These are phyloP conservation scores for Phymatotrichopsis omnivora DNA, from an alignment of 2,329 filamentous ascomycete species.

Conservation along the genomic window DNA sequence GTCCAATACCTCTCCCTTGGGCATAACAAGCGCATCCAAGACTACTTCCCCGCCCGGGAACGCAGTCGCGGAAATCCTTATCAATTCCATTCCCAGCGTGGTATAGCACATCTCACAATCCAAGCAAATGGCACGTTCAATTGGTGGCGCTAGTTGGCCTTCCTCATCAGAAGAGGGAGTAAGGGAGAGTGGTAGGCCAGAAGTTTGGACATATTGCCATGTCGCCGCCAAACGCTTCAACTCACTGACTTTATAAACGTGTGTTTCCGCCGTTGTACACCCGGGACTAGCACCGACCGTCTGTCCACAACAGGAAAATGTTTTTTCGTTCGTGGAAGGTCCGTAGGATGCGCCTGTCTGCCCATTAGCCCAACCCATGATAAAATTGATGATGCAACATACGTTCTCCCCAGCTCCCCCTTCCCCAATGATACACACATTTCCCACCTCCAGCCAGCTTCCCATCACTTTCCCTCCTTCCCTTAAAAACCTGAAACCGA, in stretches of 20 bases:
- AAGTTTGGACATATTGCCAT: constrained; percentile 67
- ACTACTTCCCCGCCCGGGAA: constrained; percentile 71
- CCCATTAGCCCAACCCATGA: constrained; percentile 45
- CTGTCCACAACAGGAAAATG: constrained; percentile 71
- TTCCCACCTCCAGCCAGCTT: constrained; percentile 63
- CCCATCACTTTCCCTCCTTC: constrained; percentile 64
- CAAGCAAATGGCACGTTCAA: constrained; percentile 60
- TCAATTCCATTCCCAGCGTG: constrained; percentile 72
- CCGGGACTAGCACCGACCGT: constrained; percentile 61
- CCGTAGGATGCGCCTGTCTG: constrained; percentile 36
- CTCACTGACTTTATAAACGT: constrained; percentile 80
- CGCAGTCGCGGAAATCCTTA: constrained; percentile 76
- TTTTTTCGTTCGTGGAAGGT: constrained; percentile 41
- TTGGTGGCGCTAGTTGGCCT: constrained; percentile 11
- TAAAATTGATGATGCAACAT: constrained; percentile 32
- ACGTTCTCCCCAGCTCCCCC: constrained; percentile 49
- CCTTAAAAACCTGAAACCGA: constrained; percentile 86
- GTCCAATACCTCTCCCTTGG: constrained; percentile 73
- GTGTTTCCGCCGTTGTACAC: constrained; percentile 59
- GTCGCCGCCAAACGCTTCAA: constrained; percentile 64
- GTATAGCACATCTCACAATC: constrained; percentile 99
- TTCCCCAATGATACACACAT: constrained; percentile 75
- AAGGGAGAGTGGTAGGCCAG: constrained; percentile 45
- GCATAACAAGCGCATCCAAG: constrained; percentile 75
- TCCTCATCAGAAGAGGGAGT: constrained; percentile 36